Percentiles rank a stretch among this genome's conserved stretches.
Conservation (phyloP, 2,329 filamentous ascomycete species). For the Aspergillus arachidicola region DNA sequence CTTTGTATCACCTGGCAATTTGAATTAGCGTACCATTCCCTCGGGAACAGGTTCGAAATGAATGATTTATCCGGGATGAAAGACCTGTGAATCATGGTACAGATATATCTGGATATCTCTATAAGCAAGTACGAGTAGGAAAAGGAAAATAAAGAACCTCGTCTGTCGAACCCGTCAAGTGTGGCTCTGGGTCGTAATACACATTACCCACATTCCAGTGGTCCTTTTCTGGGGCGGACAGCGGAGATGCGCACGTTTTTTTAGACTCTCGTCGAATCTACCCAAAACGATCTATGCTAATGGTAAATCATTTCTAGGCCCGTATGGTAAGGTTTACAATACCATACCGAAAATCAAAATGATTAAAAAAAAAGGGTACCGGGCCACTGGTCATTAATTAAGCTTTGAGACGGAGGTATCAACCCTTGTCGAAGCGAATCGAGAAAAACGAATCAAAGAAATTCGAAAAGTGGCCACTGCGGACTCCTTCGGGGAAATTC, state of each 20-base stretch:
- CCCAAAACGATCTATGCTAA: constrained; percentile 18
- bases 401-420: constrained; percentile 29
- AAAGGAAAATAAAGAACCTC: background rate
- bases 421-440: constrained; percentile 23
- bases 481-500: constrained; percentile 18
- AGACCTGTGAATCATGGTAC: too few relatives aligned
- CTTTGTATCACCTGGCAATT: background rate
- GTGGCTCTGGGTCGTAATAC: background rate
- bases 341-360: background rate
- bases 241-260: constrained; percentile 16
- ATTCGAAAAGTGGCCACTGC: constrained; percentile 13
- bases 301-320: constrained; percentile 16
- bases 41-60: background rate
- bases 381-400: constrained; percentile 27
- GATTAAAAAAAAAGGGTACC: constrained; percentile 14
- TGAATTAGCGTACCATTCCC: background rate
- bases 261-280: constrained; percentile 24
- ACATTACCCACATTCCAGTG: background rate
- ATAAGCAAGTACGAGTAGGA: background rate
- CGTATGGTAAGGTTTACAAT: background rate
- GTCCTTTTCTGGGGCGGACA: constrained; percentile 4
- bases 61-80: background rate
- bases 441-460: constrained; percentile 3
- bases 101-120: background rate
- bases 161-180: background rate